Conservation (phyloP, 2,329 filamentous ascomycete genomes). For the Talaromyces islandicus region DNA sequence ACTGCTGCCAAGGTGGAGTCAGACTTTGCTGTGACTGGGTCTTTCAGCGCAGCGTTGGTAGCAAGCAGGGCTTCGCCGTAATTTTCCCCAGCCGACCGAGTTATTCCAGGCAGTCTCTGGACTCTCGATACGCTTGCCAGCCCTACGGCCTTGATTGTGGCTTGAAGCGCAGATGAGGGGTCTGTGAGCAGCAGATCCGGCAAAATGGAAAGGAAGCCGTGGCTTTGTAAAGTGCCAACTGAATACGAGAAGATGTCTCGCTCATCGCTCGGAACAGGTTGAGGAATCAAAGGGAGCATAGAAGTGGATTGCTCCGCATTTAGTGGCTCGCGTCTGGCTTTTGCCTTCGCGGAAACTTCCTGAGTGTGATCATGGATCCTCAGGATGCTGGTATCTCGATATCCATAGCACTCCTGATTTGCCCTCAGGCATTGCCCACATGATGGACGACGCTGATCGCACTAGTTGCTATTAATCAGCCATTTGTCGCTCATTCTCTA, state of each 20-base stretch:
- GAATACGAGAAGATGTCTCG: background rate
- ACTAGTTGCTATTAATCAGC: slow-evolving; percentile 11
- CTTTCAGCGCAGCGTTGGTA: slow-evolving; percentile 11
- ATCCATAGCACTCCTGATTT: slow-evolving; percentile 15
- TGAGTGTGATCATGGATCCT: slow-evolving; percentile 18
- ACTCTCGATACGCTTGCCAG: background rate
- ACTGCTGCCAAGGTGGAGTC: slow-evolving; percentile 16
- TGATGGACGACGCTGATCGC: slow-evolving; percentile 16
- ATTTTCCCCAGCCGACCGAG: background rate
- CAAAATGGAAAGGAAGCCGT: slow-evolving; percentile 9
- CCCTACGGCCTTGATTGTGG: background rate
- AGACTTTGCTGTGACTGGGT: slow-evolving; percentile 3
- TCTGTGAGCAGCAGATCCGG: background rate
- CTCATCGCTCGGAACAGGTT: background rate
- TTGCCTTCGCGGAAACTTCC: slow-evolving; percentile 14
- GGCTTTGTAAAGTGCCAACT: slow-evolving; percentile 8
- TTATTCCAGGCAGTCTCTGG: background rate
- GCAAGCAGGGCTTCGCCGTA: slow-evolving; percentile 8
- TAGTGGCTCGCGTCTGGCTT: slow-evolving; percentile 5
- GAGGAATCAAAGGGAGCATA: background rate
- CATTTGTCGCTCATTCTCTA: background rate
- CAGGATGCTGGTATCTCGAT: slow-evolving; percentile 14
- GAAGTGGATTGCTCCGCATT: background rate
- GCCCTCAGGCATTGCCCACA: slow-evolving; percentile 17
- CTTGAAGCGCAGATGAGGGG: background rate